Evolutionary conservation across 768 basidiomycete genomes (phyloP), one percentile per base, ranked within the genome.

Genomic region (Russula abietina): DNA sequence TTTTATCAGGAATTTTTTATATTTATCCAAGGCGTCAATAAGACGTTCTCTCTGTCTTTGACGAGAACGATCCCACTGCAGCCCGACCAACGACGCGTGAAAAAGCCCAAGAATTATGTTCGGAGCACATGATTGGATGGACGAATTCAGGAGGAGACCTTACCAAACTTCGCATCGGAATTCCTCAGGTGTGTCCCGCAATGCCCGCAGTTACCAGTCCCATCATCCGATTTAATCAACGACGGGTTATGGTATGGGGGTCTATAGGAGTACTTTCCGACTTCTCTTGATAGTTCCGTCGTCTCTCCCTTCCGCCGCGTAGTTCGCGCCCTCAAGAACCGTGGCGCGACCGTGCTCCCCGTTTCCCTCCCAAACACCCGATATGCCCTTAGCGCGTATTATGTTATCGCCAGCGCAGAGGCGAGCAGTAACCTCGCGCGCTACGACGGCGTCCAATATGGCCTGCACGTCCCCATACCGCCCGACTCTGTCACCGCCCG

Each of bases 321-420:
- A 9, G 71, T 91, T 43, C 63, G 69, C 0, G 58, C 69, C 12
- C 76, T 88, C 19, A 56, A 75, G 60, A 57, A 71, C 0, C 76
- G 76, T 1, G 94, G 94, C 1, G 93, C 91, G 0, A 76, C 76
- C 1, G 68, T 97, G 33, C 73, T 84, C 1, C 81, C 92, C 0
- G 85, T 98, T 0, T 87, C 88, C 10, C 76, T 98, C 12, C 89
- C 92, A 0, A 74, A 77, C 2, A 83, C 84, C 0, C 73, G 71
- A 1, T 89, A 88, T 69, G 91, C 92, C 0, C 79, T 98, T 5
- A 92, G 93, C 59, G 89, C 93, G 14, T 98, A 98, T 77, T 98
- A 98, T 70, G 91, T 97, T n/a, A 80, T 98, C 17, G 90, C 96
- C 1, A 90, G 87, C 63, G 94, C 96, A 0, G 96, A 98, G 71